These are phyloP conservation scores for Phytopythium helicoides DNA, from an alignment of 352 stramenopile species.

Conservation along the genomic window DNA sequence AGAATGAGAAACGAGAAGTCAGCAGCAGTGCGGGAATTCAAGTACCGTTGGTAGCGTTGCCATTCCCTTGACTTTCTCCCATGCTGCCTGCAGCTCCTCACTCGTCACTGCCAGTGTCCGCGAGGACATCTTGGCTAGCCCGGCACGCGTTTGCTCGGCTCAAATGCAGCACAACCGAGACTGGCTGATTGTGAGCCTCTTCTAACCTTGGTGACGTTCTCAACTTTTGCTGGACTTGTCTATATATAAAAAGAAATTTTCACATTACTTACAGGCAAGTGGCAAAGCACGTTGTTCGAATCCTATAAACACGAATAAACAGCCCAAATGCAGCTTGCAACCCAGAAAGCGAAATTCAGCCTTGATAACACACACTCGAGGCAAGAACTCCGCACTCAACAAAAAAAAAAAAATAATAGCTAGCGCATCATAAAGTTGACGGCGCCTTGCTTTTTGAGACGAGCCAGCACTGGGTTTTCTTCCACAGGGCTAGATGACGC, in stretches of 20 bases:
- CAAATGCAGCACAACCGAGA: neutral
- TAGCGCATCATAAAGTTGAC: conserved; percentile 77
- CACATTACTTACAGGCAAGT: neutral
- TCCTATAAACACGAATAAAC: neutral
- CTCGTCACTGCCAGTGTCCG: conserved; percentile 34
- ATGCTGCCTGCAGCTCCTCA: conserved; percentile 64
- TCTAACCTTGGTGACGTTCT: neutral
- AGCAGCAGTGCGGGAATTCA: neutral
- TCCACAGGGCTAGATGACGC: conserved; percentile 24
- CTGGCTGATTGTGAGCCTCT: neutral
- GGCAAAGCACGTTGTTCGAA: neutral
- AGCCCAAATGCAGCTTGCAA: neutral
- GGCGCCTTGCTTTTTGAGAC: conserved; percentile 78
- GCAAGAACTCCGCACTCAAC: too few species aligned
- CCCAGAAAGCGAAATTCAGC: neutral
- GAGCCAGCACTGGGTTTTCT: conserved; percentile 72
- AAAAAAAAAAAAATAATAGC: neutral
- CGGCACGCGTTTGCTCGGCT: too few species aligned
- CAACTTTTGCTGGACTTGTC: too few species aligned
- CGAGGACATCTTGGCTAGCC: conserved; percentile 30
- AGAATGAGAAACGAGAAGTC: neutral
- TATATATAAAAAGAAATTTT: conserved; percentile 4
- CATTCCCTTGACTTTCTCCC: conserved; percentile 67
- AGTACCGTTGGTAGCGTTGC: conserved; percentile 42
- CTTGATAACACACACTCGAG: too few species aligned